These are phyloP conservation scores for Solanum virginianum DNA, from an alignment of 257 asterid genomes.

Conservation along the genomic window DNA sequence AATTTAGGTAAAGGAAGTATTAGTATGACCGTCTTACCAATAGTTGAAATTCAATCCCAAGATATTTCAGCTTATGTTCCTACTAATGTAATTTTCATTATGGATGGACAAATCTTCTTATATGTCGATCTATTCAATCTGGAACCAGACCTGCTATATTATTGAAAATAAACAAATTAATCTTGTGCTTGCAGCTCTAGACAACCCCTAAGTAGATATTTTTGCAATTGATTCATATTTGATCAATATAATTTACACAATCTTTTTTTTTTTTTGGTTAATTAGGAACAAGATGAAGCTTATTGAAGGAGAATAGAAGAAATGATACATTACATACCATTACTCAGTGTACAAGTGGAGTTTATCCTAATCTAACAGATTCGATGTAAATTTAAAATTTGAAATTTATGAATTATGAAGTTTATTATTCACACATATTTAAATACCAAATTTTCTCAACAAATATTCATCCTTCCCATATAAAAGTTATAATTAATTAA, in stretches of 20 bases:
- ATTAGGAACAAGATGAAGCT: constrained; percentile 37
- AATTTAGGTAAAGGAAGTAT: too few relatives aligned
- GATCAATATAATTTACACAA: not conserved
- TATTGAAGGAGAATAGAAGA: constrained; percentile 1
- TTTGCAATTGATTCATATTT: not conserved
- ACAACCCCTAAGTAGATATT: not conserved
- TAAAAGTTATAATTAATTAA: too few relatives aligned
- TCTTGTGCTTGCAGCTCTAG: not conserved
- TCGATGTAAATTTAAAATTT: not conserved
- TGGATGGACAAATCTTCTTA: not conserved
- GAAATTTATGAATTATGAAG: not conserved
- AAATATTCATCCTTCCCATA: not conserved
- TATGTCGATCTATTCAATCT: too few relatives aligned
- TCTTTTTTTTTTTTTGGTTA: not conserved
- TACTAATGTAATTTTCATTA: not conserved
- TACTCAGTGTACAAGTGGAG: not conserved
- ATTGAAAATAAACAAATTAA: not conserved
- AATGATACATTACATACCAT: not conserved
- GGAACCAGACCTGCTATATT: too few relatives aligned
- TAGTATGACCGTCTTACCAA: not conserved
- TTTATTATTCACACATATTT: not conserved
- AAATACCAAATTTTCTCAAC: not conserved
- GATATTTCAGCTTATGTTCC: not conserved
- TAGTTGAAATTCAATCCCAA: not conserved
- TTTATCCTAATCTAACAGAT: not conserved